Evolutionary conservation across 768 basidiomycete genomes (phyloP), one percentile per base, ranked within the genome.

Genomic region (Pulveroboletus sp.): DNA sequence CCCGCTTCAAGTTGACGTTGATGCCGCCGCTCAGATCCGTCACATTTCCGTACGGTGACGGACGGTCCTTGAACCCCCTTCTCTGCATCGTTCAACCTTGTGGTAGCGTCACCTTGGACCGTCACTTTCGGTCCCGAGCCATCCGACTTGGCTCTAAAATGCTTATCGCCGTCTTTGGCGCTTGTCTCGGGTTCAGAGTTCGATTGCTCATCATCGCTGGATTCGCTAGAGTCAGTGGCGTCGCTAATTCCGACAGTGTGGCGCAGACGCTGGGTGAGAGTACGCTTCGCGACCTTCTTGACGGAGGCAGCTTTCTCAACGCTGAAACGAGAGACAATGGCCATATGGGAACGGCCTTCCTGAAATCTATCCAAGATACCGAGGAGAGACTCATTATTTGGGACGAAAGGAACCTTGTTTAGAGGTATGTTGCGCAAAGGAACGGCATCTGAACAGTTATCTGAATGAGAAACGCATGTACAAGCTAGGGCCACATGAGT

Each of bases 281-380:
- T 84, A 43, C 79, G 78, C 62, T 91, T 92, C 37, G 89, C 89
- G 5, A 82, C 86, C 56, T 88, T 80, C 77, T 91, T 92, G 48
- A 92, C 83, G 45, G 83, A 84, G n/a, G 81, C 76, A 15, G 86
- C 86, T 67, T 82, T 85, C 50, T 85, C 81, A 11, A 76, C 76
- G 46, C 82, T 86, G 57, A 87, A 81, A 39, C 89, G 81, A 54
- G 83, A 83, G 46, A 93, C 89, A 57, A 94, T 87, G 18, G 92
- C 92, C 81, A 95, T 93, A 64, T 95, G 92, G 37, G 86, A 89
- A 28, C 89, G 77, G 5, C 90, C 92, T 61, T 92, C 90, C 65
- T 93, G 91, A 66, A 94, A 94, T 52, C 76, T 85, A 65, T 93
- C 91, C 30, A 94, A 75, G 53, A 93, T 89, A 24, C 86, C 83